A percentile compares a stretch with the other conserved stretches of the same genome.
These are phyloP conservation scores for Fusarium vanettenii DNA, from an alignment of 2,329 filamentous ascomycete species.

Conservation along the genomic window DNA sequence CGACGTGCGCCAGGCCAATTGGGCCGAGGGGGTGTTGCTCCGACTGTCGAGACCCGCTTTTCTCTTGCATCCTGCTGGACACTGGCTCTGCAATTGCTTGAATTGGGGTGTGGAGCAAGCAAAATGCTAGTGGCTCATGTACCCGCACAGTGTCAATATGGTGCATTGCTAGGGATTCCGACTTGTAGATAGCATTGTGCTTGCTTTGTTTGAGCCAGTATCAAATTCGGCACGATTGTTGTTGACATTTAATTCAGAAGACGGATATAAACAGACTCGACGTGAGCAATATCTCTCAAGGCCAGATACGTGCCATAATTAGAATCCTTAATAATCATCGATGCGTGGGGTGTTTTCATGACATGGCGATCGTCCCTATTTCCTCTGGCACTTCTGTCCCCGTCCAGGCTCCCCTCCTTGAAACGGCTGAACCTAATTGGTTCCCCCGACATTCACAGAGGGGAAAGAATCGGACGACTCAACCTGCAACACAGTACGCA, in stretches of 20 bases:
- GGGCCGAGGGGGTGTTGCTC: conserved; percentile 27
- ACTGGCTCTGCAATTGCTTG: conserved; percentile 19
- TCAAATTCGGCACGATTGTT: not conserved
- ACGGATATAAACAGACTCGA: not conserved
- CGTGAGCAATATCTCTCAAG: not conserved
- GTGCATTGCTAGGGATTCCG: conserved; percentile 6
- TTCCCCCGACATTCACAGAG: conserved; percentile 25
- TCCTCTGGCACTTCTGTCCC: conserved; percentile 22
- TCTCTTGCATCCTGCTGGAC: conserved; percentile 20
- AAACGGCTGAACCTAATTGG: conserved; percentile 23
- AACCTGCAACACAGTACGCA: conserved; percentile 37
- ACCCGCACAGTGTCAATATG: conserved; percentile 30
- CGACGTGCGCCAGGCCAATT: conserved; percentile 33
- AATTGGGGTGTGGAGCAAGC: conserved; percentile 32
- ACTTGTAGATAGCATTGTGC: not conserved
- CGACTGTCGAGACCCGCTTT: conserved; percentile 15
- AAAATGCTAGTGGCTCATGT: conserved; percentile 12
- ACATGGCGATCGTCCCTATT: conserved; percentile 25
- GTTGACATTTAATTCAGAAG: not conserved
- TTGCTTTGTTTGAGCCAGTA: conserved; percentile 1
- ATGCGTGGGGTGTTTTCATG: conserved; percentile 11
- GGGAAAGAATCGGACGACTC: conserved; percentile 43
- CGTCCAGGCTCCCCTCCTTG: not conserved
- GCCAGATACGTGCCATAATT: not conserved
- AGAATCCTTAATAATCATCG: not conserved